Evolutionary conservation across 75 land plant species (phyloP).

Genomic region (Azolla pinnata): DNA sequence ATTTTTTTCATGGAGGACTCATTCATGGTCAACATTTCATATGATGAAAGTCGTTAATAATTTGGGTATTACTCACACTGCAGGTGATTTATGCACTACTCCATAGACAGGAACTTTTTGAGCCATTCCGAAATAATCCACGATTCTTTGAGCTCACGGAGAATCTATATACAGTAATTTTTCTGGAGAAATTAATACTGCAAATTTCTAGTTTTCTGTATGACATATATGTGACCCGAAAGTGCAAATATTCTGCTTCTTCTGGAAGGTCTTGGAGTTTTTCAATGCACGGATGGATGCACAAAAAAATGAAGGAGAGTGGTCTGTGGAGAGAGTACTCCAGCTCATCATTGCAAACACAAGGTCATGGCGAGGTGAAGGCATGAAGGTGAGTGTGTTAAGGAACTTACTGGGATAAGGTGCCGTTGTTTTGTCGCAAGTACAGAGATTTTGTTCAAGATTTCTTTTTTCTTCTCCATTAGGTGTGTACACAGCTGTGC

Average conservation of each 20-base stretch:
- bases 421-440: not conserved
- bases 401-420: not conserved
- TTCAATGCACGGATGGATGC: slow-evolving; percentile 78
- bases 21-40: not conserved
- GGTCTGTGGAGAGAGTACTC: slow-evolving; percentile 86
- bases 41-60: not conserved
- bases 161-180: slow-evolving; percentile 61
- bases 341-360: slow-evolving; percentile 58
- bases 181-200: not conserved
- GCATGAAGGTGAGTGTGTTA: slow-evolving; percentile 48
- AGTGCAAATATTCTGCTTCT: not conserved
- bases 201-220: not conserved
- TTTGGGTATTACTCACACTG: not conserved
- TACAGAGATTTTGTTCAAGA: not conserved
- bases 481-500: slow-evolving; percentile 69
- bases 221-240: not conserved
- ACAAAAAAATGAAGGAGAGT: slow-evolving; percentile 56
- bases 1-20: not conserved
- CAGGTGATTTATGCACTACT: slow-evolving; percentile 84
- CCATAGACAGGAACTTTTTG: slow-evolving; percentile 81
- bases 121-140: slow-evolving; percentile 74
- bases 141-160: slow-evolving; percentile 75
- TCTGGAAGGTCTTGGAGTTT: slow-evolving; percentile 61
- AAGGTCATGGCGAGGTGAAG: slow-evolving; percentile 89
- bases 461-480: slow-evolving; percentile 10